Evolutionary conservation across 2,329 filamentous ascomycete genomes (phyloP).

Genomic region (Neurospora sp.): DNA sequence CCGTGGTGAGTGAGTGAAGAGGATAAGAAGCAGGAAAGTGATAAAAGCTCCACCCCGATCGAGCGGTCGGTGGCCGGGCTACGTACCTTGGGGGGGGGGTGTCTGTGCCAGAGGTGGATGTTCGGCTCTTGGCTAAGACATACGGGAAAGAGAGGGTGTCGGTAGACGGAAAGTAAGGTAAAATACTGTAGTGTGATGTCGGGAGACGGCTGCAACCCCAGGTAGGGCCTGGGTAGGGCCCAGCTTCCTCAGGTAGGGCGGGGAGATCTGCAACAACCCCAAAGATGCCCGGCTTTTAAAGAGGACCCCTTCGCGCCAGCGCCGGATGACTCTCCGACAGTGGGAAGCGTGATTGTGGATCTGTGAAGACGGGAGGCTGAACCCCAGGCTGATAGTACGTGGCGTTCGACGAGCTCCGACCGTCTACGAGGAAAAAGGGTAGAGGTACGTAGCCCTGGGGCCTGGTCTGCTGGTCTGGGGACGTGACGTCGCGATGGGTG

Average conservation of each 20-base stretch:
- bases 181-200: conserved; percentile 1
- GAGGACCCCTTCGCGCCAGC: conserved; percentile 10
- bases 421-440: neutral
- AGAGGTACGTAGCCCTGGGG: neutral
- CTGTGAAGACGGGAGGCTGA: conserved; percentile 13
- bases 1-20: conserved; percentile 8
- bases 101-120: neutral
- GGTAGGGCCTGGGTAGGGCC: conserved; percentile 1
- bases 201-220: conserved; percentile 3
- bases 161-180: conserved; percentile 2
- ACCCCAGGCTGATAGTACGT: conserved; percentile 10
- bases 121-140: conserved; percentile 13
- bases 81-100: conserved; percentile 13
- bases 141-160: conserved; percentile 14
- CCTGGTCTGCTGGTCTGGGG: neutral
- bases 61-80: conserved; percentile 7
- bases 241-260: conserved; percentile 3
- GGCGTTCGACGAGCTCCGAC: conserved; percentile 4
- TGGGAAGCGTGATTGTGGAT: conserved; percentile 9
- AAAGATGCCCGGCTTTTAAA: conserved; percentile 3
- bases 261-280: conserved; percentile 15
- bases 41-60: conserved; percentile 12
- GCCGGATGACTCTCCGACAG: conserved; percentile 13
- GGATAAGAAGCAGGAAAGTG: conserved; percentile 5
- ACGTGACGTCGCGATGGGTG: neutral